These are phyloP conservation scores for Teratosphaeria destructans DNA, from an alignment of 2,329 filamentous ascomycete genomes.

Conservation along the genomic window DNA sequence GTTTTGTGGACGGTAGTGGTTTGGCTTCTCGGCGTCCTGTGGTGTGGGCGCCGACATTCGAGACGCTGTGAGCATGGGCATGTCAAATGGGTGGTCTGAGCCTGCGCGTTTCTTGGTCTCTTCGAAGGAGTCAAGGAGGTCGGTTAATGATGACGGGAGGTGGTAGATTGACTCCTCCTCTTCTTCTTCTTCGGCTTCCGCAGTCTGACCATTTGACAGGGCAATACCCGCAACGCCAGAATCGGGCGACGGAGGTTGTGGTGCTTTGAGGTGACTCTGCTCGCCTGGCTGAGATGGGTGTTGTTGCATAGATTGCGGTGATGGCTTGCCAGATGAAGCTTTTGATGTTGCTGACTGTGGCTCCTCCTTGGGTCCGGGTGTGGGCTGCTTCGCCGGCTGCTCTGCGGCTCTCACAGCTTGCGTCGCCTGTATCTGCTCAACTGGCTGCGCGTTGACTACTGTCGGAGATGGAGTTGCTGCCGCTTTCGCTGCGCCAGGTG, in stretches of 20 bases:
- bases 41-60: conserved; percentile 64
- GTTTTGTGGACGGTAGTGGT: conserved; percentile 73
- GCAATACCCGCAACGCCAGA: conserved; percentile 25
- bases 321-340: conserved; percentile 17
- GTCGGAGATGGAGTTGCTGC: conserved; percentile 46
- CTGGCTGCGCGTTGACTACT: conserved; percentile 30
- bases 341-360: conserved; percentile 15
- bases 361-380: conserved; percentile 20
- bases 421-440: conserved; percentile 21
- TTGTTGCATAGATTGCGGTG: conserved; percentile 29
- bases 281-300: conserved; percentile 20
- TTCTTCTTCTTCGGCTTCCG: conserved; percentile 38
- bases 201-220: conserved; percentile 43
- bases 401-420: conserved; percentile 18
- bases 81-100: conserved; percentile 52
- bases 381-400: conserved; percentile 16
- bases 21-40: conserved; percentile 69
- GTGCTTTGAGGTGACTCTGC: not conserved
- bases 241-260: conserved; percentile 23
- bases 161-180: conserved; percentile 82
- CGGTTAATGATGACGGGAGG: conserved; percentile 76
- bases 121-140: conserved; percentile 86
- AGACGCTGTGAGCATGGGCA: conserved; percentile 66
- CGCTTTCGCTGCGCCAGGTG: conserved; percentile 54
- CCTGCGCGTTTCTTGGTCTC: conserved; percentile 61